Base-by-base conservation (phyloP, 768 basidiomycete genomes). In the Mycena floridula region DNA sequence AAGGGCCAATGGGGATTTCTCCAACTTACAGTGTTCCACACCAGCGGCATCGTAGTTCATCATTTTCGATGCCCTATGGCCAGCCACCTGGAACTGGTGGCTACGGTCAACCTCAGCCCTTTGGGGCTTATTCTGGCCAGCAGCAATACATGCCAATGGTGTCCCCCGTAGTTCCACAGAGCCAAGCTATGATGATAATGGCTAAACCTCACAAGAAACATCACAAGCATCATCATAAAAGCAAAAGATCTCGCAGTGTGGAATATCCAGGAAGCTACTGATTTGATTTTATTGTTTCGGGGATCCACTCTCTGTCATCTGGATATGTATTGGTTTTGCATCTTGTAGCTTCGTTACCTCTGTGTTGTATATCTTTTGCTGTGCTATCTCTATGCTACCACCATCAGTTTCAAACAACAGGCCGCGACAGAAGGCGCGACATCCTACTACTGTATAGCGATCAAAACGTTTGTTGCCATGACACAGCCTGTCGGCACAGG, bases 11-110 rank as follows among this genome's bases (percentile, higher is more conserved):
- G 4, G 32, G 32, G 32, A 35, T 35, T 13, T 35, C 32, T 13
- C 32, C 32, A 35, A 35, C 32, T 35, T 35, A 35, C 7, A 18
- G 32, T 35, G 32, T 18, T 35, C 32, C 32, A 13, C 44, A 45
- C 37, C 54, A 51, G 30, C 59, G 58, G 24, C 50, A 56, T 35
- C 60, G 66, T 43, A 67, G 61, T 41, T 52, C 56, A 20, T 69
- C 69, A 5, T 62, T 63, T 47, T 64, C 68, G 18, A 66, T 68
- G 37, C 53, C 63, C 3, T 52, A 52, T 44, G 43, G 44, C 7
- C 54, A 50, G 27, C 45, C 49, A 5, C 52, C 51, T 39, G 53
- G 53, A 25, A 43, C 26, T 13, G 45, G 37, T 20, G 28, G 38
- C 42, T 37, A 49, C 12, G 49, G 46, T 37, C 15, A n/a, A n/a